Percentiles rank a stretch among this genome's conserved stretches.
Evolutionary conservation across 1,139 yeast species (phyloP).

Genomic region (Pichia cactophila): DNA sequence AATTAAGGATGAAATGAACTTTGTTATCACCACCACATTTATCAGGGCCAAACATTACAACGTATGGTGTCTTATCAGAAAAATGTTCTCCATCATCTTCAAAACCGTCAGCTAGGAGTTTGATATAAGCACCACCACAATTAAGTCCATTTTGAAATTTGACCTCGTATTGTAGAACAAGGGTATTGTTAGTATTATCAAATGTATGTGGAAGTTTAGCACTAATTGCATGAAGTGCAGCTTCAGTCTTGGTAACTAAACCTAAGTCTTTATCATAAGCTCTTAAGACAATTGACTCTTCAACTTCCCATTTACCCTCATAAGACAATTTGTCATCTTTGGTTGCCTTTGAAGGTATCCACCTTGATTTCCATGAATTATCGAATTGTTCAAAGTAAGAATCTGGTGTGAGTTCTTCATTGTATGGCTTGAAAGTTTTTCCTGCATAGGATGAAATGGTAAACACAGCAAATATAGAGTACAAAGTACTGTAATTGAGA

Average conservation of each 20-base stretch:
- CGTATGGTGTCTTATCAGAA: constrained; percentile 61
- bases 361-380: constrained; percentile 39
- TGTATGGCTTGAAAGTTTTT: constrained; percentile 20
- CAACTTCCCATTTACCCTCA: constrained; percentile 68
- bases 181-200: constrained; percentile 48
- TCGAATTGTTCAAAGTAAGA: constrained; percentile 69
- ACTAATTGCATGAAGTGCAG: constrained; percentile 76
- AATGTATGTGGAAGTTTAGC: constrained; percentile 48
- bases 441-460: neutral
- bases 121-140: constrained; percentile 73
- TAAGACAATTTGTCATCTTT: constrained; percentile 50
- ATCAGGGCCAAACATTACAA: constrained; percentile 93
- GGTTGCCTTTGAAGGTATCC: constrained; percentile 56
- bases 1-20: constrained; percentile 66
- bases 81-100: constrained; percentile 31
- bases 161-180: constrained; percentile 84
- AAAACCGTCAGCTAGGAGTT: neutral
- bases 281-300: constrained; percentile 47
- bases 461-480: neutral
- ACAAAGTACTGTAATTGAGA: neutral
- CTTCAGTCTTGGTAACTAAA: constrained; percentile 64
- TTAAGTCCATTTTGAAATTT: constrained; percentile 67
- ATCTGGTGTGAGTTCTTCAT: constrained; percentile 29
- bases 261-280: constrained; percentile 64
- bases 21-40: constrained; percentile 75